Base-by-base conservation (phyloP, 306 rosid genomes). In the Astragalus glycyphyllos region DNA sequence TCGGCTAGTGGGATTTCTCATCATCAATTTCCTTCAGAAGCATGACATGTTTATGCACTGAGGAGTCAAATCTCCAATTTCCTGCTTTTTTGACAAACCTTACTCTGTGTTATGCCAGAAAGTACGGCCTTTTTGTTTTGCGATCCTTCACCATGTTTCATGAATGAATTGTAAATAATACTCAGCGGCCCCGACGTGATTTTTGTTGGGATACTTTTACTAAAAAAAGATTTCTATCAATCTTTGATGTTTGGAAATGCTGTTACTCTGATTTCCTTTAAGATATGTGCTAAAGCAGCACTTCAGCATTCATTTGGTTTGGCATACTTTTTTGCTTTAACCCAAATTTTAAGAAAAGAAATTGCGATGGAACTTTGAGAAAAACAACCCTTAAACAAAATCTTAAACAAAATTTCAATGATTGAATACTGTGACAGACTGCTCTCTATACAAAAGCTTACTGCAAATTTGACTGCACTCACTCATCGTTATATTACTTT, bases 401-500 rank as follows among this genome's bases (percentile, higher is more conserved):
- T 13, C 11, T 6, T 15, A n/a, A 23, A 15, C 83, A 53, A 49
- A 6, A 16, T 46, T 60, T 9, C 29, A 68, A 38, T 38, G 44
- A 72, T 51, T 60, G 29, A 37, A 59, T 47, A 42, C 68, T 34
- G 44, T 73, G 45, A 50, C 8, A n/a, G n/a, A 20, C 23, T 57
- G 46, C 47, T 57, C 45, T 53, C 64, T 65, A 65, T 58, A 74
- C 63, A 57, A 54, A 17, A 44, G 17, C 35, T 17, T 62, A 15
- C 48, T 15, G 65, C 77, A 89, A 34, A 59, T 6, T 35, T 50
- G 37, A 70, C 29, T 76, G 89, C 38, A 46, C 23, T 66, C 40
- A 41, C 20, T 60, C 40, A 31, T 44, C 4, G 8, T 32, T 55
- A 17, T 67, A 49, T 31, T 46, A 58, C 71, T 26, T 26, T 79